phyloP scores from a whole-genome alignment of 2,329 filamentous ascomycete genomes.

The Botrytis fabae region DNA sequence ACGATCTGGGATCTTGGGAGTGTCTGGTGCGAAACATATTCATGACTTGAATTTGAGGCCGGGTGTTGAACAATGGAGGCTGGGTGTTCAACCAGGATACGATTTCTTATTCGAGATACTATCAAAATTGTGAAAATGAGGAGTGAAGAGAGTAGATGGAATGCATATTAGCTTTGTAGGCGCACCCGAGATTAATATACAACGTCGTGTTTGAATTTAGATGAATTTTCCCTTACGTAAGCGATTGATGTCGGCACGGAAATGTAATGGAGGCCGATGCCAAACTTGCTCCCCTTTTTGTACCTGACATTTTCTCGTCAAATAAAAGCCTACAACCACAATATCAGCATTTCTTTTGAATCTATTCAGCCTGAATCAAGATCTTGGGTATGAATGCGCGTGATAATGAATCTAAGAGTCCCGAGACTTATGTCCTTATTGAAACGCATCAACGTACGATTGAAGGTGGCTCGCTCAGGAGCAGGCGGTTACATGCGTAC shows the following conservation, averaged over 20 bases:
- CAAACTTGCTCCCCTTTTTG: not conserved
- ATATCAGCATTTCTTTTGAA: not conserved
- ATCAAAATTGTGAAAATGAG: not conserved
- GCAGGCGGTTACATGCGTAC: not conserved
- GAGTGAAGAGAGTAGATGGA: not conserved
- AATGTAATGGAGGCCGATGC: not conserved
- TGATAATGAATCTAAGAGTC: not conserved
- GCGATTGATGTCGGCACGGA: not conserved
- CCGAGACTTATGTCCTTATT: not conserved
- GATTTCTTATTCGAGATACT: constrained; percentile 5
- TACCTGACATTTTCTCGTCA: not conserved
- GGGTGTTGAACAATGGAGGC: constrained; percentile 7
- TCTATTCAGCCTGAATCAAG: not conserved
- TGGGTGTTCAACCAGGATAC: constrained; percentile 3
- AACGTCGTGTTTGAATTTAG: not conserved
- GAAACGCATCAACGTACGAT: not conserved
- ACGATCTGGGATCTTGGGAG: not conserved
- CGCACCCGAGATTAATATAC: too few relatives aligned
- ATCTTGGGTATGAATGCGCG: not conserved
- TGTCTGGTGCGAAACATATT: constrained; percentile 3
- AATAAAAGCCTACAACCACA: not conserved
- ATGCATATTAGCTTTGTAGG: not conserved
- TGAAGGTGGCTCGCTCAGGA: not conserved
- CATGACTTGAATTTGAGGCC: constrained; percentile 5
- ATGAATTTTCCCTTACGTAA: not conserved